Evolutionary conservation across 164 flowering plant species (phyloP).

Genomic region (Vitis labrusca): DNA sequence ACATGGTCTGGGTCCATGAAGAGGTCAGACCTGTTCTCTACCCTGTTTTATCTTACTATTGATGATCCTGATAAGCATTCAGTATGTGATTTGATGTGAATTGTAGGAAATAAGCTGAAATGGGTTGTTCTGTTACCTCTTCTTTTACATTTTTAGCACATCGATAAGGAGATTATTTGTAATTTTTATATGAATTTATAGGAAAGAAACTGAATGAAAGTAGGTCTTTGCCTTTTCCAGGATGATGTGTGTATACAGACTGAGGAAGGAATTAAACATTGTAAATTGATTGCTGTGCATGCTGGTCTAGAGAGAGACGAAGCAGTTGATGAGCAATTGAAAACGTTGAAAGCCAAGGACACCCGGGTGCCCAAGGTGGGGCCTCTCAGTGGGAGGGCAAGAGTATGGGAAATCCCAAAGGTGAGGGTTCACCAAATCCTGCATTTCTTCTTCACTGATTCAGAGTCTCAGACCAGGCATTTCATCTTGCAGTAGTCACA

Average conservation of each 20-base stretch:
- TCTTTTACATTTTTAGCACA: no score
- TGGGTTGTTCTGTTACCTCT: no score
- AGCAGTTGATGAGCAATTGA: slow-evolving; percentile 63
- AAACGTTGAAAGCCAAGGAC: slow-evolving; percentile 63
- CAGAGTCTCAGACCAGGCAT: no score
- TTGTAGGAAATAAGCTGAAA: no score
- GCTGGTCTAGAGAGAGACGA: slow-evolving; percentile 71
- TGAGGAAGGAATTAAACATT: slow-evolving; percentile 48
- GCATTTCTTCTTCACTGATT: neutral
- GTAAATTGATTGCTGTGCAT: slow-evolving; percentile 88
- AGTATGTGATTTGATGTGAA: no score
- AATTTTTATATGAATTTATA: neutral
- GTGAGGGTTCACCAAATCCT: slow-evolving; percentile 25
- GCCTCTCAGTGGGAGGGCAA: slow-evolving; percentile 72
- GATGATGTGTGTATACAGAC: slow-evolving; percentile 73
- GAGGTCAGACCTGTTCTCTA: slow-evolving; percentile 49
- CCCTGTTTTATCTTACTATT: neutral
- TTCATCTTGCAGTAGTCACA: no score
- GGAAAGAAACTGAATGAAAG: neutral
- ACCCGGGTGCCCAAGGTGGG: slow-evolving; percentile 66
- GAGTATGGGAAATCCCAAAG: slow-evolving; percentile 85
- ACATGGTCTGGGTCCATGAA: slow-evolving; percentile 93
- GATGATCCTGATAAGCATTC: no score
- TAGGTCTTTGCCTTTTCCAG: slow-evolving; percentile 30
- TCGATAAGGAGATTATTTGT: no score